phyloP scores from a whole-genome alignment of 169 alveolate species.

The Babesia bigemina region DNA sequence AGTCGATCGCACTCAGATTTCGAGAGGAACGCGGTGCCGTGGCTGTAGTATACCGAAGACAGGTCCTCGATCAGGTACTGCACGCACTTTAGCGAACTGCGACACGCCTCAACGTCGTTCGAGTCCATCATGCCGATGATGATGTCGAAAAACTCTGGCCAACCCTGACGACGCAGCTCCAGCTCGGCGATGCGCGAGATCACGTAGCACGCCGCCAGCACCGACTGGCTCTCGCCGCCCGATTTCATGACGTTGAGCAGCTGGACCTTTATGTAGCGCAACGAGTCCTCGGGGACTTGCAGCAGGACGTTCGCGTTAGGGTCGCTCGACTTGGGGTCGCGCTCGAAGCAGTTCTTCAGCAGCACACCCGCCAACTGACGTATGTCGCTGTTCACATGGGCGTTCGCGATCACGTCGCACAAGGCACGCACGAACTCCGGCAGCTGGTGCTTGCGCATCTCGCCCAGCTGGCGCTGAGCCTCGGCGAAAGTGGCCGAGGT shows the following conservation, averaged over 20 bases:
- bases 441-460: slow-evolving; percentile 70
- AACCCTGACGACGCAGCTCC: slow-evolving; percentile 80
- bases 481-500: slow-evolving; percentile 69
- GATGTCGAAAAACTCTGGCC: slow-evolving; percentile 86
- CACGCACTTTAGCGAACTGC: slow-evolving; percentile 79
- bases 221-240: slow-evolving; percentile 75
- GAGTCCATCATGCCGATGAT: slow-evolving; percentile 78
- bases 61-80: slow-evolving; percentile 84
- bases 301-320: slow-evolving; percentile 72
- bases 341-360: slow-evolving; percentile 80
- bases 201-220: slow-evolving; percentile 84
- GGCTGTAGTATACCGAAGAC: slow-evolving; percentile 73
- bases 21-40: slow-evolving; percentile 71
- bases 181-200: slow-evolving; percentile 83
- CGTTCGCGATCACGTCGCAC: slow-evolving; percentile 74
- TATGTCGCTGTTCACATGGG: slow-evolving; percentile 69
- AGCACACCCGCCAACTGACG: slow-evolving; percentile 85
- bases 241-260: slow-evolving; percentile 74
- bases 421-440: slow-evolving; percentile 77
- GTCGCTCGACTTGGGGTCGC: slow-evolving; percentile 78
- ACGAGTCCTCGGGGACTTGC: slow-evolving; percentile 74
- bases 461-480: slow-evolving; percentile 72
- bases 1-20: slow-evolving; percentile 69
- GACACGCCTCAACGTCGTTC: slow-evolving; percentile 64
- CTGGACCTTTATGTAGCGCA: slow-evolving; percentile 73